Conservation (phyloP, 2,329 filamentous ascomycete species). For the Penicillium decumbens region DNA sequence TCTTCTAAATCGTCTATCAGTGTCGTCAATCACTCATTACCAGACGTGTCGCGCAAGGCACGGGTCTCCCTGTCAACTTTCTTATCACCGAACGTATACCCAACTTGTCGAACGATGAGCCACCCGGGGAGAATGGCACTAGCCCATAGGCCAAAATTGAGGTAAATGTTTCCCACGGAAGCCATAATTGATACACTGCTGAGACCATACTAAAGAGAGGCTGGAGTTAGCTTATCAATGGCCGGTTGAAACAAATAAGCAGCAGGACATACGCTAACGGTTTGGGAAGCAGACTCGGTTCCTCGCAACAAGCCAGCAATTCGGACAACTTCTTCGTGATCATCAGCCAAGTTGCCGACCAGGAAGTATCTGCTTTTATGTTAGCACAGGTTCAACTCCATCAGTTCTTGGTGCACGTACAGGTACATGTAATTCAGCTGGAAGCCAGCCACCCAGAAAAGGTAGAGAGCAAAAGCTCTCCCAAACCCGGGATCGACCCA, state of each 20-base stretch:
- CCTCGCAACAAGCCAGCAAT: constrained; percentile 64
- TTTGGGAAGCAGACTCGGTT: constrained; percentile 69
- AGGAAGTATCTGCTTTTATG: constrained; percentile 57
- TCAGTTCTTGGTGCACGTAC: constrained; percentile 36
- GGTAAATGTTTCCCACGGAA: constrained; percentile 61
- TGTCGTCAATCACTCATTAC: neutral
- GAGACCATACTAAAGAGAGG: constrained; percentile 54
- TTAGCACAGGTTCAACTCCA: neutral
- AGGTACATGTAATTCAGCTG: constrained; percentile 71
- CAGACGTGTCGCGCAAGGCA: constrained; percentile 6
- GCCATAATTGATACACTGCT: constrained; percentile 60
- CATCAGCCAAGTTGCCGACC: constrained; percentile 59
- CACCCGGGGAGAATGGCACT: constrained; percentile 61
- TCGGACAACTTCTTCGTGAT: constrained; percentile 61
- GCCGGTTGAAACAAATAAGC: neutral
- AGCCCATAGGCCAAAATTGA: constrained; percentile 67
- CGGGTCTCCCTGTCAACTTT: constrained; percentile 27
- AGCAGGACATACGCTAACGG: constrained; percentile 51
- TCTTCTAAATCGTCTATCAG: neutral
- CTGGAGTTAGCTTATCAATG: neutral
- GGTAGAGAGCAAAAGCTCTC: constrained; percentile 60
- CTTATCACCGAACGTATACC: constrained; percentile 32
- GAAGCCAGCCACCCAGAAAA: constrained; percentile 64
- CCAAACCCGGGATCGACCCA: constrained; percentile 63
- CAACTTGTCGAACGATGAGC: constrained; percentile 59